These are phyloP conservation scores for Macadamia tetraphylla DNA, from an alignment of 164 flowering plant species.

Conservation along the genomic window DNA sequence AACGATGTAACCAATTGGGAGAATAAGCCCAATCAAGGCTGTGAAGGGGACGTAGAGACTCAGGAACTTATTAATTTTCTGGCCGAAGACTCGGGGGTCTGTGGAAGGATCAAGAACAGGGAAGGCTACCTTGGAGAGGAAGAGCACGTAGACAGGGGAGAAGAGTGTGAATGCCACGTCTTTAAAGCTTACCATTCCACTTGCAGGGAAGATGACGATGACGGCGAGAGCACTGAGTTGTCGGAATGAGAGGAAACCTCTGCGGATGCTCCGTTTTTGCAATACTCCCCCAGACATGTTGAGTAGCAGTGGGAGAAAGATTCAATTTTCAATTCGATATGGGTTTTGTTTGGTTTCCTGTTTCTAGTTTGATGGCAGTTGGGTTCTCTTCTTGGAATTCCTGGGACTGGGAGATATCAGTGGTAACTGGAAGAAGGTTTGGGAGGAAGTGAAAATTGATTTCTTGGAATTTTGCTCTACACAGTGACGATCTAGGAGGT, in stretches of 20 bases:
- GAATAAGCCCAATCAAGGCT: slow-evolving; percentile 50
- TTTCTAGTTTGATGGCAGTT: too few relatives aligned
- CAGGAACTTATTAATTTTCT: slow-evolving; percentile 25
- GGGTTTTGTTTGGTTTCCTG: too few relatives aligned
- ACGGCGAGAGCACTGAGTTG: slow-evolving; percentile 34
- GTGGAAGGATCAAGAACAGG: slow-evolving; percentile 7
- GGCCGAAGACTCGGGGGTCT: slow-evolving; percentile 30
- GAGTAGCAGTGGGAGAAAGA: not conserved
- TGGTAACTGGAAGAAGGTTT: too few relatives aligned
- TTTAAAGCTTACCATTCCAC: slow-evolving; percentile 35
- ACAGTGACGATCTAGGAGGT: too few relatives aligned
- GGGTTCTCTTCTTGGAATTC: too few relatives aligned
- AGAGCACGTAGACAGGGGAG: slow-evolving; percentile 28
- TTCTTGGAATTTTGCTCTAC: too few relatives aligned
- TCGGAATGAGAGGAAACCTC: slow-evolving; percentile 31
- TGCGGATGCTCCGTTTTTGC: not conserved
- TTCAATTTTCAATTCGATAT: too few relatives aligned
- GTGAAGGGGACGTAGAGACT: slow-evolving; percentile 31
- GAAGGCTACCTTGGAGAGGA: slow-evolving; percentile 25
- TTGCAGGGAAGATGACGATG: slow-evolving; percentile 28
- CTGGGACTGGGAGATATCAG: too few relatives aligned
- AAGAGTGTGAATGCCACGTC: slow-evolving; percentile 30
- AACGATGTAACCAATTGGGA: slow-evolving; percentile 63
- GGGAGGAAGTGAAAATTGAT: too few relatives aligned
- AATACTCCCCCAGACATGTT: slow-evolving; percentile 57